Percentiles rank a stretch among this genome's conserved stretches.
These are phyloP conservation scores for Aspergillus neotritici DNA, from an alignment of 2,329 filamentous ascomycete species.

Conservation along the genomic window DNA sequence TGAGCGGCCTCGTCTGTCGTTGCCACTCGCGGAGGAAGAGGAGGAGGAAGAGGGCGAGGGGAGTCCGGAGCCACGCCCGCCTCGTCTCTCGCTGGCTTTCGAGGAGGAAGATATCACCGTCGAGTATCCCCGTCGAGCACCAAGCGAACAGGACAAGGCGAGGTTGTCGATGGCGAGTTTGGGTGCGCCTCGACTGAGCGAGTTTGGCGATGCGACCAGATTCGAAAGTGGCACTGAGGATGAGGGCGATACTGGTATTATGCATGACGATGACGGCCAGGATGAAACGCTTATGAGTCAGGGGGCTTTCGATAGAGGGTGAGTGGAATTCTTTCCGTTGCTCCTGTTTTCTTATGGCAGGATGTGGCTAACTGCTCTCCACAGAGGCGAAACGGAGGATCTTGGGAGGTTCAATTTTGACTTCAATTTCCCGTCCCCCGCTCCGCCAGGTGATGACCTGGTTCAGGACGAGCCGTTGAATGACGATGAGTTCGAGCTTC, in stretches of 20 bases:
- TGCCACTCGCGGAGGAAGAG: slow-evolving; percentile 44
- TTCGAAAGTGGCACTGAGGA: slow-evolving; percentile 40
- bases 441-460: slow-evolving; percentile 23
- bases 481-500: slow-evolving; percentile 33
- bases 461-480: slow-evolving; percentile 27
- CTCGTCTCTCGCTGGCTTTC: slow-evolving; percentile 37
- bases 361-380: slow-evolving; percentile 13
- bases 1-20: slow-evolving; percentile 36
- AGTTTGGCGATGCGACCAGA: slow-evolving; percentile 46
- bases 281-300: slow-evolving; percentile 36
- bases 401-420: slow-evolving; percentile 38
- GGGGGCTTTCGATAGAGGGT: slow-evolving; percentile 37
- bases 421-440: slow-evolving; percentile 38
- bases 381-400: slow-evolving; percentile 41
- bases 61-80: slow-evolving; percentile 33
- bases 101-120: slow-evolving; percentile 45
- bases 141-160: slow-evolving; percentile 32
- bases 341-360: not conserved
- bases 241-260: slow-evolving; percentile 35
- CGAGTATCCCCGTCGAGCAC: slow-evolving; percentile 40
- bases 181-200: slow-evolving; percentile 42
- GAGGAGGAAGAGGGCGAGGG: slow-evolving; percentile 40
- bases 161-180: slow-evolving; percentile 42
- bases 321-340: slow-evolving; percentile 8
- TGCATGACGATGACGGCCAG: slow-evolving; percentile 30